A percentile compares a stretch with the other conserved stretches of the same genome.
These are phyloP conservation scores for Rehmannia glutinosa DNA, from an alignment of 257 asterid genomes.

Conservation along the genomic window DNA sequence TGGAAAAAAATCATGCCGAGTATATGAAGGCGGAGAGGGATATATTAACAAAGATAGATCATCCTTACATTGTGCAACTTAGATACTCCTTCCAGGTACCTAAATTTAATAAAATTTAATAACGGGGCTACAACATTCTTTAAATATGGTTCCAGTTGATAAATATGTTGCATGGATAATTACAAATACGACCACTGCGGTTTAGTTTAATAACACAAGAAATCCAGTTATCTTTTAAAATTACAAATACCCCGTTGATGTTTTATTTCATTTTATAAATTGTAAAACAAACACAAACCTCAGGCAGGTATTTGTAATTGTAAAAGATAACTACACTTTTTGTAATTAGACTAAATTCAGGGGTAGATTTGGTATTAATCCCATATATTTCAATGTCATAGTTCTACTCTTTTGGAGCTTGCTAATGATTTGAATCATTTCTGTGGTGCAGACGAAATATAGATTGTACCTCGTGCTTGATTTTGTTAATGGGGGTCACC, in stretches of 20 bases:
- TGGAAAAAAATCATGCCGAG: conserved; percentile 70
- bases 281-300: background rate
- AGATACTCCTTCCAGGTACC: conserved; percentile 79
- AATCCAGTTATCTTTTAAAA: background rate
- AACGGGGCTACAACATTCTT: background rate
- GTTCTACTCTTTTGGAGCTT: background rate
- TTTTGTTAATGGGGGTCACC: conserved; percentile 87
- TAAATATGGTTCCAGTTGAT: background rate
- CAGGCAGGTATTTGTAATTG: background rate
- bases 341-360: background rate
- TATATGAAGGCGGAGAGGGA: conserved; percentile 85
- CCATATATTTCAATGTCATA: background rate
- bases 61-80: conserved; percentile 70
- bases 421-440: conserved; percentile 6
- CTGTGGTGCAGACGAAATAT: conserved; percentile 56
- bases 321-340: background rate
- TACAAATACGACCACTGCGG: background rate
- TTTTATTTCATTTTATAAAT: background rate
- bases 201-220: background rate
- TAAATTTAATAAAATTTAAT: background rate
- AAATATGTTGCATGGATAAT: background rate
- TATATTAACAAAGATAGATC: conserved; percentile 61
- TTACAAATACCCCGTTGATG: background rate
- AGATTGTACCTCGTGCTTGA: conserved; percentile 81
- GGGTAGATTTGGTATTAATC: background rate